Evolutionary conservation across 2,329 filamentous ascomycete species (phyloP).

Genomic region (Ophiostoma ulmi): DNA sequence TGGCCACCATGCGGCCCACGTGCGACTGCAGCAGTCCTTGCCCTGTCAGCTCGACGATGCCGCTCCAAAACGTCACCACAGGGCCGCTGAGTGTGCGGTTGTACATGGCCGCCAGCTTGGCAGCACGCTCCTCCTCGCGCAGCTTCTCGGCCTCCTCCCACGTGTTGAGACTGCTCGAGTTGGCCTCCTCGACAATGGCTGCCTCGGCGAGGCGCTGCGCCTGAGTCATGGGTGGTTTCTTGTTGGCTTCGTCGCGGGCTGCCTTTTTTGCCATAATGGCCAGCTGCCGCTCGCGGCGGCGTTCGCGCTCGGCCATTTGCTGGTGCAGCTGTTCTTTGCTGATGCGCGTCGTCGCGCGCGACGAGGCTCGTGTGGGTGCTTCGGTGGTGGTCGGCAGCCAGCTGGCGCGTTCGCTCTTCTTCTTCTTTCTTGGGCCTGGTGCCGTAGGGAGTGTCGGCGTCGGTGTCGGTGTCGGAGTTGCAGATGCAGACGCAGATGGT

Average conservation of each 20-base stretch:
- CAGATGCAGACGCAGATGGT: background rate
- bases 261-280: conserved; percentile 62
- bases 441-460: conserved; percentile 36
- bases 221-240: conserved; percentile 80
- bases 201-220: conserved; percentile 79
- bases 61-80: conserved; percentile 89
- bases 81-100: conserved; percentile 82
- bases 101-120: conserved; percentile 80
- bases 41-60: conserved; percentile 69
- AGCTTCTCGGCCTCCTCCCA: conserved; percentile 93
- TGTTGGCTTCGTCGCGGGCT: conserved; percentile 65
- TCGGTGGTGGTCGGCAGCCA: conserved; percentile 54
- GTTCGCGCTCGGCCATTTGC: conserved; percentile 69
- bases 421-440: conserved; percentile 50
- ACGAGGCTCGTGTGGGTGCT: conserved; percentile 54
- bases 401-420: conserved; percentile 55
- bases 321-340: conserved; percentile 60
- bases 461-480: conserved; percentile 34
- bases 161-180: conserved; percentile 82
- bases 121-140: conserved; percentile 75
- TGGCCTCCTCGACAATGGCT: conserved; percentile 74
- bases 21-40: conserved; percentile 64
- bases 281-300: conserved; percentile 64
- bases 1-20: conserved; percentile 60
- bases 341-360: conserved; percentile 52